Evolutionary conservation across 768 basidiomycete species (phyloP).

Genomic region (Udeniomyces megalosporus): DNA sequence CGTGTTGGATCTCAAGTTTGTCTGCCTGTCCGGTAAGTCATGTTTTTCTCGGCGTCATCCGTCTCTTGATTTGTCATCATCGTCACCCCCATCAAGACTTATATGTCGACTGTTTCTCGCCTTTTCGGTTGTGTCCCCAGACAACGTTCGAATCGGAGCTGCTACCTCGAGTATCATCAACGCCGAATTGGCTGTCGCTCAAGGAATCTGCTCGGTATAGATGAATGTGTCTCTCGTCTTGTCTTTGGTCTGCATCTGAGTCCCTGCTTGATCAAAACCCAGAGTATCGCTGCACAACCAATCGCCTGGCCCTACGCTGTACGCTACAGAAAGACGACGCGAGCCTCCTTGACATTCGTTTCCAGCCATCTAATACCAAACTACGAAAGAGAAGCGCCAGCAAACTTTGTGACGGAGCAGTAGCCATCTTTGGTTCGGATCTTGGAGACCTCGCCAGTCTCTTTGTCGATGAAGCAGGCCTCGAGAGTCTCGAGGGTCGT

Average conservation of each 20-base stretch:
- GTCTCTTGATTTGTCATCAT: too few species aligned
- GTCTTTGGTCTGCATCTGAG: too few species aligned
- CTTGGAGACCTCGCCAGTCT: slow-evolving; percentile 55
- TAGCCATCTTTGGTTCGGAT: slow-evolving; percentile 71
- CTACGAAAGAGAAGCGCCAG: slow-evolving; percentile 86
- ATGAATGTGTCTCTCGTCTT: not conserved
- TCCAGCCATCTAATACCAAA: not conserved
- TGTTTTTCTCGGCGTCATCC: not conserved
- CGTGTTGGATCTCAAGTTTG: slow-evolving; percentile 73
- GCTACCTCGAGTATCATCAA: slow-evolving; percentile 96
- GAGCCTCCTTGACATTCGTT: too few species aligned
- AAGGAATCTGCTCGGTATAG: not conserved
- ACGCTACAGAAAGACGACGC: too few species aligned
- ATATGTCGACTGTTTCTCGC: not conserved
- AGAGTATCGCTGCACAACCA: too few species aligned
- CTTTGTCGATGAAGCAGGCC: slow-evolving; percentile 82
- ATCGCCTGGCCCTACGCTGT: too few species aligned
- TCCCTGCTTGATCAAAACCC: too few species aligned
- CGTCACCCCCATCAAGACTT: not conserved
- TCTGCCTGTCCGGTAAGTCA: not conserved
- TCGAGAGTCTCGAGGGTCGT: slow-evolving; percentile 71
- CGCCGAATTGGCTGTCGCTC: slow-evolving; percentile 40
- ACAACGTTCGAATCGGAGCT: slow-evolving; percentile 90
- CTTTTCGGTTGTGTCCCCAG: slow-evolving; percentile 24
- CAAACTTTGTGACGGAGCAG: slow-evolving; percentile 59